Conservation (phyloP, 768 basidiomycete species). For the Gymnopilus junonius region DNA sequence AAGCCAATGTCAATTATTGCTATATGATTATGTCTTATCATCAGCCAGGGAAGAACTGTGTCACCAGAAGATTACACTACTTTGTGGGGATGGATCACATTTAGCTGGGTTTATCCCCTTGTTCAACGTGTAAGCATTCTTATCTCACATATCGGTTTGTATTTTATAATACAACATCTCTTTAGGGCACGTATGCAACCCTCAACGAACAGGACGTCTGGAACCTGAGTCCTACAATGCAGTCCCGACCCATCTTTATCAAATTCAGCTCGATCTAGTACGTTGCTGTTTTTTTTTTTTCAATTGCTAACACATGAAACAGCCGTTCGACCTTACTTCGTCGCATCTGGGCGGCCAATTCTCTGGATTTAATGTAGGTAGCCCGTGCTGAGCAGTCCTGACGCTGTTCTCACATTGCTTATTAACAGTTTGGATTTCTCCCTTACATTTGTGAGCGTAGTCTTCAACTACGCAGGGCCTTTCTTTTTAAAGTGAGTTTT, state of each 20-base stretch:
- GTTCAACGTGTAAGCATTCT: slow-evolving; percentile 45
- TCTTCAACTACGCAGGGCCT: slow-evolving; percentile 80
- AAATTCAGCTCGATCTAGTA: slow-evolving; percentile 48
- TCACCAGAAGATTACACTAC: slow-evolving; percentile 80
- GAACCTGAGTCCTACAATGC: slow-evolving; percentile 68
- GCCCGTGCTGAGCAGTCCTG: not conserved
- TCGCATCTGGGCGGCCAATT: slow-evolving; percentile 49
- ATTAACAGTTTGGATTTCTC: slow-evolving; percentile 59
- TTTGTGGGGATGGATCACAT: slow-evolving; percentile 73
- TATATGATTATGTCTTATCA: not conserved
- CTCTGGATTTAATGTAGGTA: slow-evolving; percentile 47
- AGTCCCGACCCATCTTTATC: slow-evolving; percentile 66
- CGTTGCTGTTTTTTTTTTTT: slow-evolving; percentile 8
- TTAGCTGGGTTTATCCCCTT: slow-evolving; percentile 73
- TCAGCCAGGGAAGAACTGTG: slow-evolving; percentile 51
- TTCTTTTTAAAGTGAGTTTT: slow-evolving; percentile 77
- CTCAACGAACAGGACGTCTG: slow-evolving; percentile 76
- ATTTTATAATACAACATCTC: not conserved
- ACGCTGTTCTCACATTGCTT: not conserved
- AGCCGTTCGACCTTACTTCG: slow-evolving; percentile 44
- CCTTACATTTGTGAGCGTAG: slow-evolving; percentile 69
- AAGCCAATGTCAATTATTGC: slow-evolving; percentile 28
- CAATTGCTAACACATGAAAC: not conserved
- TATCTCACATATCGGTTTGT: not conserved
- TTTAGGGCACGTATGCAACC: slow-evolving; percentile 52